Conservation (phyloP, 345 rosid species). For the Reutealis trisperma region DNA sequence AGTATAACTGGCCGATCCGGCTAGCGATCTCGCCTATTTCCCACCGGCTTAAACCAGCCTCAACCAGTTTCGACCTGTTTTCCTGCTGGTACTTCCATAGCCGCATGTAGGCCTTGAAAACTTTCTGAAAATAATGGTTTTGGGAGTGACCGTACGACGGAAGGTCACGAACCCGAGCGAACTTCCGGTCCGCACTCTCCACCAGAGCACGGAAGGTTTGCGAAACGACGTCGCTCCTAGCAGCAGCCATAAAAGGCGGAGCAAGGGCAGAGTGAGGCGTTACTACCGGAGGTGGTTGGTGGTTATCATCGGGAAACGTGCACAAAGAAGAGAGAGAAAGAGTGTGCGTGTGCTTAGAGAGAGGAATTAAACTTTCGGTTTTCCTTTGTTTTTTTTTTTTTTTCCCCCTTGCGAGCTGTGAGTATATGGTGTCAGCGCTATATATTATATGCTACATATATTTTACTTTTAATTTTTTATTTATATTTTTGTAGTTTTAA, state of each 20-base stretch:
- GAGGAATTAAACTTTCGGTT: background rate
- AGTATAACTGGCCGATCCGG: constrained; percentile 99
- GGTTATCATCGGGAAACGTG: constrained; percentile 27
- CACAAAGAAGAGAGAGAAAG: constrained; percentile 5
- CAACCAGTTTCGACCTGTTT: constrained; percentile 65
- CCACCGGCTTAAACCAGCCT: constrained; percentile 87
- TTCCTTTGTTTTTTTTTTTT: constrained; percentile 11
- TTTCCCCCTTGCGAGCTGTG: constrained; percentile 22
- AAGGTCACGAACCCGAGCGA: constrained; percentile 80
- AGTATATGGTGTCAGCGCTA: constrained; percentile 21
- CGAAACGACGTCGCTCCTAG: constrained; percentile 44
- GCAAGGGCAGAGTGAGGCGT: background rate
- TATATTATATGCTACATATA: constrained; percentile 10
- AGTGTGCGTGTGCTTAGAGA: background rate
- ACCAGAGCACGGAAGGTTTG: constrained; percentile 67
- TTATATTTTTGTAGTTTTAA: background rate
- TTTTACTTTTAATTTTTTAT: background rate
- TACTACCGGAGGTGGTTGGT: background rate
- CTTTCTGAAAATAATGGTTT: constrained; percentile 70
- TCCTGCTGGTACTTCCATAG: constrained; percentile 97
- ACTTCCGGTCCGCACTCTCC: constrained; percentile 94
- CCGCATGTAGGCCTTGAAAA: constrained; percentile 91
- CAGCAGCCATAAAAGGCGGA: constrained; percentile 33
- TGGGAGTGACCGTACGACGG: constrained; percentile 56
- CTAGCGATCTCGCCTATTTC: constrained; percentile 99